Base-by-base conservation (phyloP, 352 stramenopile species). In the Globisporangium orthogonon region DNA sequence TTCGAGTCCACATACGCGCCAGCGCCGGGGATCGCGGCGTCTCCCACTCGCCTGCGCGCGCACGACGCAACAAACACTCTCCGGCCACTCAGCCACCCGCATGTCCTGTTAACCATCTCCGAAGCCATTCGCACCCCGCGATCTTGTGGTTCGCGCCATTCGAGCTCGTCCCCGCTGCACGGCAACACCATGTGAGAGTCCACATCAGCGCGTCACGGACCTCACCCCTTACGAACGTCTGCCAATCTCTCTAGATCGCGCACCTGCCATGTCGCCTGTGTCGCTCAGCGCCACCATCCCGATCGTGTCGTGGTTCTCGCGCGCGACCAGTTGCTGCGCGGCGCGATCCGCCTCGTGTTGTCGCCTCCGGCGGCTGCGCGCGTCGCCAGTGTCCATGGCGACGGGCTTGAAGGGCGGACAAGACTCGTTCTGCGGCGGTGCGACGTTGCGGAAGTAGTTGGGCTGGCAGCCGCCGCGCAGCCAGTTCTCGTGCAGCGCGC, bases 131-230 rank as follows among this genome's bases (percentile, higher is more conserved):
- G 58, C 49, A 94, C 82, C 85, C 89, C 49, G 81, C 74, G 45
- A 97, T 86, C 69, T 97, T 97, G 62, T 97, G 82, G 43, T 77
- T 93, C 6, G 87, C 86, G 30, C 89, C 89, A 40, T 97, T 97
- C 2, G 88, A 97, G 54, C 86, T 96, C 3, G 86, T 91, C 3
- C 89, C 89, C 33, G 81, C 84, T 85, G 51, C 11, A 2, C 15
- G 5, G 45, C 3, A n/a, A 40, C 50, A 45, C 7, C 18, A 46
- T 5, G 18, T 2, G 14, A 4, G 30, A 11, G 61, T n/a, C 44
- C 10, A 15, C 6, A 37, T 18, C 6, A 63, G 28, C 15, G 23
- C 13, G 37, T 13, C 37, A 31, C 33, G 33, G 5, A 37, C 6
- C 33, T 37, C 33, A 37, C 33, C 6, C 6, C 33, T 37, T 9